Evolutionary conservation across 306 rosid species (phyloP), one percentile per base, ranked within the genome.

Genomic region (Phaseolus lunatus): DNA sequence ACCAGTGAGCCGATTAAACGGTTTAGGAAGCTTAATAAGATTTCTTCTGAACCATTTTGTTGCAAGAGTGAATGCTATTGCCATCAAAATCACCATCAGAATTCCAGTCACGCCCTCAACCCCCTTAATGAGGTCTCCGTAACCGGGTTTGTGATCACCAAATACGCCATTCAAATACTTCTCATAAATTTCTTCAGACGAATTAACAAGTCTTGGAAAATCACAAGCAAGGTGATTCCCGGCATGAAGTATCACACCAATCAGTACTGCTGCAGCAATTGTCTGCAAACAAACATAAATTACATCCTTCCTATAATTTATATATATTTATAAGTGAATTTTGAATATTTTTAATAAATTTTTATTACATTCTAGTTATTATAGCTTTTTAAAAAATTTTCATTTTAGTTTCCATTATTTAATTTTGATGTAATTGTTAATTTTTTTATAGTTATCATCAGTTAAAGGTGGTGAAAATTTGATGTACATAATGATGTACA

Each of bases 191-290:
- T 1, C 2, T 18, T 78, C 81, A 26, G 91, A 9, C 47, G 83
- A 31, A 16, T 79, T 69, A 47, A 84, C 70, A 20, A 94, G 91
- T 75, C 81, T 78, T n/a, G 97, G 97, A 85, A 94, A 94, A 83
- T 94, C 98, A 70, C 98, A 94, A 8, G 96, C 95, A 33, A 94
- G 89, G 74, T 94, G 98, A 82, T 88, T 84, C 20, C 97, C 97
- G 0, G 23, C 97, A 68, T 94, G 98, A 65, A 94, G 92, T 78
- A 92, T 83, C 76, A 92, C 70, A 66, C 97, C 98, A 70, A 90
- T 74, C 63, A 89, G 90, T 72, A 94, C 87, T 78, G 96, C 97
- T 63, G 89, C 92, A 9, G 96, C 96, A 41, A 94, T 87, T 4
- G 87, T 82, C 98, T 94, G 83, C 37, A 70, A 10, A 65, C 62